A percentile compares a stretch with the other conserved stretches of the same genome.
Conservation (phyloP, 108 stramenopile species). For the Stephanodiscus minutulus region DNA sequence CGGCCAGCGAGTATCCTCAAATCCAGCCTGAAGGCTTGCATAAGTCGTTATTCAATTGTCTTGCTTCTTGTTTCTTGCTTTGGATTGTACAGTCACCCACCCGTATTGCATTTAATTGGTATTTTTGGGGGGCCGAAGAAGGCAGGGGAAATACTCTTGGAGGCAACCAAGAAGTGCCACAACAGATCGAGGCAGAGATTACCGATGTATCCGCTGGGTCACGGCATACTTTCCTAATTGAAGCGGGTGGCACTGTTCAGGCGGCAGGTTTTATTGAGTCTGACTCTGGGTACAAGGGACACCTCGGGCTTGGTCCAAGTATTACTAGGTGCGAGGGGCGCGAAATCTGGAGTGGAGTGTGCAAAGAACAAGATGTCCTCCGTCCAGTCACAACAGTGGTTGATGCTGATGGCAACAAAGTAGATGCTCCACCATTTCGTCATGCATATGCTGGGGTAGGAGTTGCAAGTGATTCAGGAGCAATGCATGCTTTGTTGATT, state of each 20-base stretch:
- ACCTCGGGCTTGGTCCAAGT: conserved; percentile 26
- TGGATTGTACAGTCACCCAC: conserved; percentile 11
- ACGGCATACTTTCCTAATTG: conserved; percentile 30
- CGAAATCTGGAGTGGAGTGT: not conserved
- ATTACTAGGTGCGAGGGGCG: not conserved
- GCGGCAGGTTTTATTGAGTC: conserved; percentile 43
- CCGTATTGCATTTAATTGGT: not conserved
- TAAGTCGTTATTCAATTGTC: not conserved
- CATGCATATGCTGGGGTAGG: conserved; percentile 37
- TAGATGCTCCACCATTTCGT: conserved; percentile 28
- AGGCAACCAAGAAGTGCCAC: conserved; percentile 16
- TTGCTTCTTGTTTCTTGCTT: not conserved
- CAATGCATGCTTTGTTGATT: conserved; percentile 43
- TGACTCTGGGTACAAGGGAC: conserved; percentile 36
- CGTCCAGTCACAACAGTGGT: conserved; percentile 17
- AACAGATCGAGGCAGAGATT: conserved; percentile 3
- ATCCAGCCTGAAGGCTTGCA: not conserved
- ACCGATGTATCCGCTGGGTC: conserved; percentile 41
- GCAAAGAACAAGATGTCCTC: conserved; percentile 8
- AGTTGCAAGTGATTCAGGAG: conserved; percentile 26
- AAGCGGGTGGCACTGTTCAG: conserved; percentile 32
- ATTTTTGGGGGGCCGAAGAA: conserved; percentile 30
- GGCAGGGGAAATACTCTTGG: conserved; percentile 8
- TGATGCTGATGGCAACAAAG: conserved; percentile 20
- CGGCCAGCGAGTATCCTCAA: not conserved